Percentiles rank a stretch among this genome's conserved stretches.
These are phyloP conservation scores for Puccinia hordei DNA, from an alignment of 1,284 basidiomycete genomes.

Conservation along the genomic window DNA sequence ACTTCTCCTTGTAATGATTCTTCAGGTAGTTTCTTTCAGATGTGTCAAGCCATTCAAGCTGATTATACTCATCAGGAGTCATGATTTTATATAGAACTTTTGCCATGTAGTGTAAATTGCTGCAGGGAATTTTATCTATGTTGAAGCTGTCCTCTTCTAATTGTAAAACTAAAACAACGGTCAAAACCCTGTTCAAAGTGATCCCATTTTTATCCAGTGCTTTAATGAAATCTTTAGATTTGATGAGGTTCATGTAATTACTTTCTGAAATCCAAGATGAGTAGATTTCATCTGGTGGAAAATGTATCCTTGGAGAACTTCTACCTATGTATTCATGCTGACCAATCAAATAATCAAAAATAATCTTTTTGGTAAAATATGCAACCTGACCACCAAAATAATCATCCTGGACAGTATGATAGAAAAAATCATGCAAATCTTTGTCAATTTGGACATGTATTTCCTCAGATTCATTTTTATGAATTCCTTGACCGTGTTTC, in stretches of 20 bases:
- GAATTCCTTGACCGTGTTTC: neutral
- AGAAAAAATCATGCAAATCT: neutral
- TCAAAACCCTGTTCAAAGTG: neutral
- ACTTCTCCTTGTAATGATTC: neutral
- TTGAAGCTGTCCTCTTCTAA: neutral
- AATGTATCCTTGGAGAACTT: neutral
- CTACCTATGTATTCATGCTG: neutral
- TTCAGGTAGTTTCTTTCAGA: neutral
- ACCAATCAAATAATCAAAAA: neutral
- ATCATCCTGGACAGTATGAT: no score
- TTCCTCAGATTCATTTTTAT: neutral
- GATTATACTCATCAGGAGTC: neutral
- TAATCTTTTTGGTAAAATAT: neutral
- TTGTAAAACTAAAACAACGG: neutral
- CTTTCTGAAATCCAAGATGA: constrained; percentile 1
- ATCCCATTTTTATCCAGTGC: neutral
- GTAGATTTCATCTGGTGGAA: neutral
- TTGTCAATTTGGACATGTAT: neutral
- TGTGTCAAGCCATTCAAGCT: neutral
- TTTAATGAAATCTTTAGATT: neutral
- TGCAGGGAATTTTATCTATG: neutral
- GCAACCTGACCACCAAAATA: no score
- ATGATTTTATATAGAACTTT: neutral
- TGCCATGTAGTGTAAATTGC: neutral
- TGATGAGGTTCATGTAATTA: constrained; percentile 17